phyloP scores from a whole-genome alignment of 257 asterid genomes.

The Forsythia viridissima region DNA sequence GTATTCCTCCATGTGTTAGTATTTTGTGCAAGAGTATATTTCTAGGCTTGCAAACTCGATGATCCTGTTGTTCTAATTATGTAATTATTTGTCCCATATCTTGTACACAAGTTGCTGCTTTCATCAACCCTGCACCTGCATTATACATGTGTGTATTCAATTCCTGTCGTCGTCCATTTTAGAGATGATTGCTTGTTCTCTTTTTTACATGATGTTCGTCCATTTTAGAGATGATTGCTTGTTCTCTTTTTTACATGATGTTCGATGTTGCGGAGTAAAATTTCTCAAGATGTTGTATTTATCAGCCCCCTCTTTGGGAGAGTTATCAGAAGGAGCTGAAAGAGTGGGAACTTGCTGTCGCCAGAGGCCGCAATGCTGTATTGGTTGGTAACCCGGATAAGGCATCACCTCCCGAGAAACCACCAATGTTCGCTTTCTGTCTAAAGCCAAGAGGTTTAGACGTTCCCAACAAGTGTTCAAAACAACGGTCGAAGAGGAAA shows the following conservation, averaged over 20 bases:
- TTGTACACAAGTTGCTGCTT: not conserved
- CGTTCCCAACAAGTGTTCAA: slow-evolving; percentile 75
- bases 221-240: not conserved
- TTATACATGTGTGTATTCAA: not conserved
- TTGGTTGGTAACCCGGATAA: slow-evolving; percentile 56
- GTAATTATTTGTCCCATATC: not conserved
- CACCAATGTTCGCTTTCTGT: slow-evolving; percentile 93
- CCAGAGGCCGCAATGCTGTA: slow-evolving; percentile 46
- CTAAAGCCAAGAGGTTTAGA: slow-evolving; percentile 91
- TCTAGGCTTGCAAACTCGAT: not conserved
- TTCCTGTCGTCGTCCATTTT: not conserved
- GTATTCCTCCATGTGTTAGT: not conserved
- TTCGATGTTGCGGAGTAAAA: slow-evolving; percentile 12
- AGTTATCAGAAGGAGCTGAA: slow-evolving; percentile 79
- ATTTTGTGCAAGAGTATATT: not conserved
- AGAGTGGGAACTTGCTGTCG: slow-evolving; percentile 73
- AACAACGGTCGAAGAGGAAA: slow-evolving; percentile 84
- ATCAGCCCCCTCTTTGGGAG: slow-evolving; percentile 95
- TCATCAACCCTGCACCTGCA: not conserved
- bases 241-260: slow-evolving; percentile 1
- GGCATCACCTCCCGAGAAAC: slow-evolving; percentile 63
- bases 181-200: not conserved
- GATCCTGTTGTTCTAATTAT: not conserved
- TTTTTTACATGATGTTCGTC: not conserved
- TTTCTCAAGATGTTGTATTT: slow-evolving; percentile 15